Evolutionary conservation across 495 filamentous ascomycete species (phyloP).

Genomic region (Neohortaea acidophila): DNA sequence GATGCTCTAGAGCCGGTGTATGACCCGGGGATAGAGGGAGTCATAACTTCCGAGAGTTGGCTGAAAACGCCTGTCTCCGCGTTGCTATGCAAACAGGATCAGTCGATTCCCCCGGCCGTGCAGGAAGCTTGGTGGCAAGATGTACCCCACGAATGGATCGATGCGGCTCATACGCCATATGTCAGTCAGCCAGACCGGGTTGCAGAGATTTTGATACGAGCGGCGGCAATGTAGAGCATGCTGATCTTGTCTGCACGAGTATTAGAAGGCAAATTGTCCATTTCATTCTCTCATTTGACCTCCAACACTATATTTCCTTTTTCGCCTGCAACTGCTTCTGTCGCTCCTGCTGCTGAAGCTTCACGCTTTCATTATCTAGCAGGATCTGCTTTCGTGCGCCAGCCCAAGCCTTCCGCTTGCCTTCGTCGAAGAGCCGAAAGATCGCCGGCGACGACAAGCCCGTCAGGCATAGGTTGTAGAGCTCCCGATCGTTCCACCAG

Average conservation of each 20-base stretch:
- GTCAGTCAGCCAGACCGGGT: not conserved
- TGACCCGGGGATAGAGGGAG: not conserved
- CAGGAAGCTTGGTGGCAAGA: not conserved
- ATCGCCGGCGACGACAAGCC: not conserved
- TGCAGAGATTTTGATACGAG: not conserved
- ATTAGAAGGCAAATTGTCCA: too few relatives aligned
- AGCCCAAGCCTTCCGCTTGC: constrained; percentile 1
- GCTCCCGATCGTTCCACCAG: constrained; percentile 1
- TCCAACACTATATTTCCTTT: too few relatives aligned
- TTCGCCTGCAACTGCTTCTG: too few relatives aligned
- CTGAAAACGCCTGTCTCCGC: not conserved
- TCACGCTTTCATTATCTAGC: not conserved
- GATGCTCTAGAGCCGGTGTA: not conserved
- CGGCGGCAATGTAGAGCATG: too few relatives aligned
- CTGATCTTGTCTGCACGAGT: too few relatives aligned
- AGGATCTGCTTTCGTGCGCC: constrained; percentile 1
- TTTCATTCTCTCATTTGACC: too few relatives aligned
- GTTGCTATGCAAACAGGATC: not conserved
- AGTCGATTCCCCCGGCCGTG: not conserved
- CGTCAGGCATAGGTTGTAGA: not conserved
- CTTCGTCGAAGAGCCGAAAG: not conserved
- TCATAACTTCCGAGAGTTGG: not conserved
- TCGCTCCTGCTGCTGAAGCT: not conserved
- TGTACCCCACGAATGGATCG: not conserved
- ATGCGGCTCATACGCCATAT: not conserved